Evolutionary conservation across 495 filamentous ascomycete genomes (phyloP).

Genomic region (Amphirosellinia nigrospora): DNA sequence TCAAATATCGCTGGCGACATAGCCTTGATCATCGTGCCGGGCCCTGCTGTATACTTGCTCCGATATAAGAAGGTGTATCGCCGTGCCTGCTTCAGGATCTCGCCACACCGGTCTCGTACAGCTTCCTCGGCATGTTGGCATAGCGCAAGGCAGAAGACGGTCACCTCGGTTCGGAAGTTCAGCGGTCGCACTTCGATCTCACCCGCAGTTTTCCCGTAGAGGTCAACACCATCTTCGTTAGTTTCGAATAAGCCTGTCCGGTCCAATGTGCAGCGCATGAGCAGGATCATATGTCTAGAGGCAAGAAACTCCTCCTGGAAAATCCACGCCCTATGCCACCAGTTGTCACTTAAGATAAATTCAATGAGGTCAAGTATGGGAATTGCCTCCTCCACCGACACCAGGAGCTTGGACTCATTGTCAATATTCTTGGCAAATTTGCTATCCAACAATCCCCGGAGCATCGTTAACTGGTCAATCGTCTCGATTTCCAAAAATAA

Average conservation of each 20-base stretch:
- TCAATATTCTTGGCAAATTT: background rate
- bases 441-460: background rate
- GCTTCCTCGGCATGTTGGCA: background rate
- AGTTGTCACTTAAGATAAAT: background rate
- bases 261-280: background rate
- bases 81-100: constrained; percentile 6
- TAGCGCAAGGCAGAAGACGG: constrained; percentile 10
- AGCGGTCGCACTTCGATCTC: constrained; percentile 17
- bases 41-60: background rate
- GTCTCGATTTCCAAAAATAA: constrained; percentile 1
- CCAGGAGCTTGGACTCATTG: background rate
- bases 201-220: background rate
- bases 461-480: background rate
- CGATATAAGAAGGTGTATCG: background rate
- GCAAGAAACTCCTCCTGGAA: constrained; percentile 9
- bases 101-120: background rate
- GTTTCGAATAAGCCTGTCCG: background rate
- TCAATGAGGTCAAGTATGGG: constrained; percentile 2
- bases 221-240: constrained; percentile 1
- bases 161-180: constrained; percentile 9
- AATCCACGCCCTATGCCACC: constrained; percentile 10
- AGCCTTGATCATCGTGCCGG: background rate
- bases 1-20: constrained; percentile 17
- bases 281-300: background rate
- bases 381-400: background rate